Base-by-base conservation (phyloP, 306 rosid genomes). In the Rubus idaeus region DNA sequence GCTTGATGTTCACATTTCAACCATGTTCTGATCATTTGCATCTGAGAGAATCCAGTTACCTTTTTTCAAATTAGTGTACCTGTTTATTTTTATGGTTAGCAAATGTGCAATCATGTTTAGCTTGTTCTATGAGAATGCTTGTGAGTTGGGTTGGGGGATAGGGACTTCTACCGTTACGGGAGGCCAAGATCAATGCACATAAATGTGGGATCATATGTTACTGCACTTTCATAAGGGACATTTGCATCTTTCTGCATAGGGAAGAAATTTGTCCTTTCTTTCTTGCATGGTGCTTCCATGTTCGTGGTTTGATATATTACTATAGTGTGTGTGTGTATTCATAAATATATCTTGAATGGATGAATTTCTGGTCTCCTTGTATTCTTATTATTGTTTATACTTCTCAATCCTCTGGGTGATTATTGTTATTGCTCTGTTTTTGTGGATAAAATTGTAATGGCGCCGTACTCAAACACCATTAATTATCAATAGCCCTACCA, bases 401-500 rank as follows among this genome's bases (percentile, higher is more conserved):
- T 39, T 16, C 45, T 72, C 47, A 55, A 17, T 37, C 76, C 51
- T 39, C 37, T 12, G 8, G 39, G 18, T 10, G 35, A 30, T 16
- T 51, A 37, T 17, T 7, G 2, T 18, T 52, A 71, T 17, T 71
- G 66, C 50, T 9, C n/a, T 39, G 2, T 10, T 79, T 3, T 21
- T 40, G 26, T 70, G 13, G 16, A 12, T 37, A 10, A n/a, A 10
- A 17, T 30, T 60, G 53, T 82, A 58, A 53, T 66, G 51, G 49
- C 40, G 0, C 65, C 12, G n/a, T n/a, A n/a, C 44, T 64, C 14
- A 20, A 69, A 53, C 78, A 1, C 60, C 70, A 77, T 61, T n/a
- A n/a, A n/a, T 71, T 74, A 56, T 84, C 75, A n/a, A n/a, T n/a
- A 94, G 97, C 98, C 97, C 62, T 92, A 91, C 70, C 96, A 91